Conservation (phyloP, 352 stramenopile species). For the Globisporangium nagaii region DNA sequence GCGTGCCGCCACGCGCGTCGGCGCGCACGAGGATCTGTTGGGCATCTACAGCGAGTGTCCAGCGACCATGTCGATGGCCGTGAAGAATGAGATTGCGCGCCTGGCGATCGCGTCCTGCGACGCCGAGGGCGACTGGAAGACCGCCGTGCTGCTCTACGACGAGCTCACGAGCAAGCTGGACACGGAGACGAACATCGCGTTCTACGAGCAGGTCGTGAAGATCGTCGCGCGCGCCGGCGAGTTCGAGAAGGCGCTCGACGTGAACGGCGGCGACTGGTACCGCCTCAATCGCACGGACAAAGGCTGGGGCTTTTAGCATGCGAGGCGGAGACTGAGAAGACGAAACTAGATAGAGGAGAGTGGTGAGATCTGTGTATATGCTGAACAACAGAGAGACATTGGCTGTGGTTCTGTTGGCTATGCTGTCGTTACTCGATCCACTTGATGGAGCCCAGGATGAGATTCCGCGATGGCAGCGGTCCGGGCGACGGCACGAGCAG, state of each 20-base stretch:
- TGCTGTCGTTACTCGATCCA: slow-evolving; percentile 58
- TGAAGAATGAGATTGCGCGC: slow-evolving; percentile 47
- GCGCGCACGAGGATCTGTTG: slow-evolving; percentile 57
- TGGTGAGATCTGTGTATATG: slow-evolving; percentile 1
- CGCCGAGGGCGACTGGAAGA: slow-evolving; percentile 59
- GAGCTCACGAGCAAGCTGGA: slow-evolving; percentile 52
- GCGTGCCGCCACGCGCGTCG: slow-evolving; percentile 33
- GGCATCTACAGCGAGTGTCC: slow-evolving; percentile 51
- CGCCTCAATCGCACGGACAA: slow-evolving; percentile 69
- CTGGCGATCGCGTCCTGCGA: slow-evolving; percentile 58
- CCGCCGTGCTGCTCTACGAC: slow-evolving; percentile 72
- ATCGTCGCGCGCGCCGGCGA: slow-evolving; percentile 79
- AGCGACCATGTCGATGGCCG: slow-evolving; percentile 32
- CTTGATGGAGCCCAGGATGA: slow-evolving; percentile 80
- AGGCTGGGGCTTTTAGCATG: slow-evolving; percentile 37
- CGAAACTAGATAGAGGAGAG: slow-evolving; percentile 1
- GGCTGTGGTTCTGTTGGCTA: not conserved
- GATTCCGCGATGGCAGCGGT: slow-evolving; percentile 68
- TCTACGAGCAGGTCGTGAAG: slow-evolving; percentile 82
- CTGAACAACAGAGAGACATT: too few species aligned
- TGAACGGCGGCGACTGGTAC: slow-evolving; percentile 84
- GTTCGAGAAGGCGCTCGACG: slow-evolving; percentile 79
- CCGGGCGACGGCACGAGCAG: slow-evolving; percentile 80
- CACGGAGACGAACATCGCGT: slow-evolving; percentile 53
- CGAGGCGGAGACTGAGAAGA: not conserved